These are phyloP conservation scores for Pinus albicaulis DNA, from an alignment of 75 land plant species.

Conservation along the genomic window DNA sequence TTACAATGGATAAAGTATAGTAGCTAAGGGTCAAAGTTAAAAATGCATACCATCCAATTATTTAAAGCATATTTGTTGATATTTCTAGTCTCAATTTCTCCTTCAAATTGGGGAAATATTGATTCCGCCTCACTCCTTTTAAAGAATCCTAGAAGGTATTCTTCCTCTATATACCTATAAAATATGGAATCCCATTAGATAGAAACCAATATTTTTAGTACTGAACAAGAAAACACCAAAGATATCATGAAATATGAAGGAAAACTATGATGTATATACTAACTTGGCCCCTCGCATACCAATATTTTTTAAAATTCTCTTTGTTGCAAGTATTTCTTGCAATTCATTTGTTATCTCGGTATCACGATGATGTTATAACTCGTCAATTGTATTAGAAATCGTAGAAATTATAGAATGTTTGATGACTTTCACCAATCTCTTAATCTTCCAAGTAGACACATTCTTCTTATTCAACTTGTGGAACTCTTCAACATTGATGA, in stretches of 20 bases:
- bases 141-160: slow-evolving; percentile 66
- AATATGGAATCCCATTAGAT: neutral
- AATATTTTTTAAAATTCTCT: slow-evolving; percentile 74
- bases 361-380: slow-evolving; percentile 35
- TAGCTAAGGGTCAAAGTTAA: neutral
- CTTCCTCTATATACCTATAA: slow-evolving; percentile 61
- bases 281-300: slow-evolving; percentile 60
- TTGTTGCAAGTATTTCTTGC: slow-evolving; percentile 74
- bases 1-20: too few species aligned
- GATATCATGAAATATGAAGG: neutral
- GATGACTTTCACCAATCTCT: slow-evolving; percentile 64
- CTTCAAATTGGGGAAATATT: slow-evolving; percentile 59
- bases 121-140: slow-evolving; percentile 49
- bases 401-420: slow-evolving; percentile 60
- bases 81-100: slow-evolving; percentile 42
- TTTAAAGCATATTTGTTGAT: slow-evolving; percentile 47
- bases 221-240: neutral
- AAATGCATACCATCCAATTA: slow-evolving; percentile 62
- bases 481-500: slow-evolving; percentile 67
- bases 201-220: neutral
- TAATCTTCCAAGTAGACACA: slow-evolving; percentile 91
- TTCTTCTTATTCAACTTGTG: slow-evolving; percentile 71
- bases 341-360: slow-evolving; percentile 73
- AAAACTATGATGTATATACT: slow-evolving; percentile 18
- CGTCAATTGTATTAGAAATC: slow-evolving; percentile 60